phyloP scores from a whole-genome alignment of 1,139 yeast genomes.

The Dujonia santamariae region DNA sequence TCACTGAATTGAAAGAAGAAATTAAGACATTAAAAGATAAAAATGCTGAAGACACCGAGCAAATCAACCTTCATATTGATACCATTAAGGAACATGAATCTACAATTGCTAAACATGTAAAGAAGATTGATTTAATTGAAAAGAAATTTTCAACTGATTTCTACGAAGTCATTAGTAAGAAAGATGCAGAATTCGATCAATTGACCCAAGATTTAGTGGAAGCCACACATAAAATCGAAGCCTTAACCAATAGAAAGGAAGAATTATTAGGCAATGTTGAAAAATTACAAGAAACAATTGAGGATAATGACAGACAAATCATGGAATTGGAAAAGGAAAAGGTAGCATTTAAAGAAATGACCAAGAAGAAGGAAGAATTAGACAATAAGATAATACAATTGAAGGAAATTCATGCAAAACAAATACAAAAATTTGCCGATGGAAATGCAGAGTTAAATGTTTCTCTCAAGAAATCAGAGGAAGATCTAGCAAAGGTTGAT shows the following conservation, averaged over 20 bases:
- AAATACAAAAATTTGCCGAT: background rate
- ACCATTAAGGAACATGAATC: no score
- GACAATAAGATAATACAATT: no score
- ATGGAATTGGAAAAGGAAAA: background rate
- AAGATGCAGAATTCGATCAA: background rate
- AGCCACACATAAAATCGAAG: conserved; percentile 26
- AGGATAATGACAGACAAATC: background rate
- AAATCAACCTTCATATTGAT: no score
- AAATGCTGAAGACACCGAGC: no score
- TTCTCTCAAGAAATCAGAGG: background rate
- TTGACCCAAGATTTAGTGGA: conserved; percentile 55
- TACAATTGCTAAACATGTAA: no score
- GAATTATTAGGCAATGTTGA: background rate
- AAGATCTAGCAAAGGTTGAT: background rate
- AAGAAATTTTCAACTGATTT: no score
- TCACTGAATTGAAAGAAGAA: no score
- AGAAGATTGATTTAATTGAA: no score
- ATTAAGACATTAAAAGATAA: no score
- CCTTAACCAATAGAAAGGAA: background rate
- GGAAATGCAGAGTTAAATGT: conserved; percentile 1
- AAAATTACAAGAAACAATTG: background rate
- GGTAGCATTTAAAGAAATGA: background rate
- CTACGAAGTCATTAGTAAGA: background rate
- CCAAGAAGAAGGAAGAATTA: background rate
- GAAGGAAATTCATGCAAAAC: background rate